Percentiles rank a stretch among this genome's conserved stretches.
phyloP scores from a whole-genome alignment of 208 protist genomes.

The Leishmania major region DNA sequence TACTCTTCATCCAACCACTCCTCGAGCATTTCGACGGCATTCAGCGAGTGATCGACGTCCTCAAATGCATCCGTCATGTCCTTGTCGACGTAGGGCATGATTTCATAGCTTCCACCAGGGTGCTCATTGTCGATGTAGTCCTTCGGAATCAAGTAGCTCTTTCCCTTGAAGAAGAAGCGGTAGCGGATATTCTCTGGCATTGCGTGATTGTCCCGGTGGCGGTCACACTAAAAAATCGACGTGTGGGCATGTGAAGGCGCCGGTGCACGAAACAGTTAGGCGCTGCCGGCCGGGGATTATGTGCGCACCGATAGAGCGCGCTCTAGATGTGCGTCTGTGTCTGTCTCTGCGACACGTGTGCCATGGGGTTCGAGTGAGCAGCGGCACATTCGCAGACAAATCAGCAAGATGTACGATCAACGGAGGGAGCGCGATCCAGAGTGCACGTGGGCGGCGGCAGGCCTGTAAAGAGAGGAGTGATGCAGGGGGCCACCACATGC shows the following conservation, averaged over 20 bases:
- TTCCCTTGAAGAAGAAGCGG: slow-evolving; percentile 34
- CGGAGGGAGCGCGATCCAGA: not conserved
- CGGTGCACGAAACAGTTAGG: not conserved
- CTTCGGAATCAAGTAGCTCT: slow-evolving; percentile 33
- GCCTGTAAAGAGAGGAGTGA: not conserved
- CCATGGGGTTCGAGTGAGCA: not conserved
- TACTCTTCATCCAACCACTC: slow-evolving; percentile 38
- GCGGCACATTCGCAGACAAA: not conserved
- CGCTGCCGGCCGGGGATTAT: not conserved
- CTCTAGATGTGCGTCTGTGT: not conserved
- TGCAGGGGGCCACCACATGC: not conserved
- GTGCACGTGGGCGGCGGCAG: not conserved
- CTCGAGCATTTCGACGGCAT: slow-evolving; percentile 36
- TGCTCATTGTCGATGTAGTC: slow-evolving; percentile 41
- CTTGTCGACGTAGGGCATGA: slow-evolving; percentile 30
- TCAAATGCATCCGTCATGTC: slow-evolving; percentile 47
- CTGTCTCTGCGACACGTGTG: not conserved
- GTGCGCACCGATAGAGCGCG: not conserved
- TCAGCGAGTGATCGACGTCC: slow-evolving; percentile 38
- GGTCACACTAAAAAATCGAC: not conserved
- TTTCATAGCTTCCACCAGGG: slow-evolving; percentile 36
- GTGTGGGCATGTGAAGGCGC: not conserved
- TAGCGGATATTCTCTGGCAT: slow-evolving; percentile 17
- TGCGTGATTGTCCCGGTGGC: not conserved
- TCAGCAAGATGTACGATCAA: not conserved